phyloP scores from a whole-genome alignment of 2,329 filamentous ascomycete species.

The Trichoderma guizhouense region DNA sequence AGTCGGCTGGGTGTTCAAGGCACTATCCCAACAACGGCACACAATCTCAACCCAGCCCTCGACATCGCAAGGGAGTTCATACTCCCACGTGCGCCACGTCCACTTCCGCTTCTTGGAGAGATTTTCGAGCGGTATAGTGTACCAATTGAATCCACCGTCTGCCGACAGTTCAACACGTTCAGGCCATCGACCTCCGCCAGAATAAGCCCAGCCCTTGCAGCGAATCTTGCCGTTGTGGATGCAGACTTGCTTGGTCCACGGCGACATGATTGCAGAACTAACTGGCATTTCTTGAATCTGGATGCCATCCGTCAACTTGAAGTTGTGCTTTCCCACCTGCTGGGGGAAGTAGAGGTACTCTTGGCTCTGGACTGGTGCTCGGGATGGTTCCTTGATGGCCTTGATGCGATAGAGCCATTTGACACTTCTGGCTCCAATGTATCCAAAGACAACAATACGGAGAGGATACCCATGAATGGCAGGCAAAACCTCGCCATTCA shows the following conservation, averaged over 20 bases:
- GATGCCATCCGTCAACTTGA: conserved; percentile 7
- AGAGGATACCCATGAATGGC: conserved; percentile 5
- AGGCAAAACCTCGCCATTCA: background rate
- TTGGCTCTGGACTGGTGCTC: conserved; percentile 7
- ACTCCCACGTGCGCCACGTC: conserved; percentile 14
- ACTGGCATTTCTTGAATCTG: conserved; percentile 12
- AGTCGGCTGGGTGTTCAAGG: conserved; percentile 4
- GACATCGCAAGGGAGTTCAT: background rate
- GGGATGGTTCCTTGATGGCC: conserved; percentile 2
- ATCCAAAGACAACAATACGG: conserved; percentile 5
- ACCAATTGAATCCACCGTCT: conserved; percentile 9
- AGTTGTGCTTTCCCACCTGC: conserved; percentile 12
- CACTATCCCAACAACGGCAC: conserved; percentile 7
- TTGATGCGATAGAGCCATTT: conserved; percentile 14
- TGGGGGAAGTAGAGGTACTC: conserved; percentile 11
- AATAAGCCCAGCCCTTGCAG: conserved; percentile 11
- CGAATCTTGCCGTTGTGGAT: conserved; percentile 10
- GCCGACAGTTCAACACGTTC: conserved; percentile 6
- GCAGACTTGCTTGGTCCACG: conserved; percentile 5
- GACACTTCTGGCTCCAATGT: conserved; percentile 4
- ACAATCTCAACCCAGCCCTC: conserved; percentile 16
- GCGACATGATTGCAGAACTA: conserved; percentile 7
- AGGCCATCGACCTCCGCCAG: conserved; percentile 5
- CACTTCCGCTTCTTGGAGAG: conserved; percentile 12
- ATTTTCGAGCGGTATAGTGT: background rate